Evolutionary conservation across 2,329 filamentous ascomycete genomes (phyloP).

Genomic region (Fusarium mangiferae): DNA sequence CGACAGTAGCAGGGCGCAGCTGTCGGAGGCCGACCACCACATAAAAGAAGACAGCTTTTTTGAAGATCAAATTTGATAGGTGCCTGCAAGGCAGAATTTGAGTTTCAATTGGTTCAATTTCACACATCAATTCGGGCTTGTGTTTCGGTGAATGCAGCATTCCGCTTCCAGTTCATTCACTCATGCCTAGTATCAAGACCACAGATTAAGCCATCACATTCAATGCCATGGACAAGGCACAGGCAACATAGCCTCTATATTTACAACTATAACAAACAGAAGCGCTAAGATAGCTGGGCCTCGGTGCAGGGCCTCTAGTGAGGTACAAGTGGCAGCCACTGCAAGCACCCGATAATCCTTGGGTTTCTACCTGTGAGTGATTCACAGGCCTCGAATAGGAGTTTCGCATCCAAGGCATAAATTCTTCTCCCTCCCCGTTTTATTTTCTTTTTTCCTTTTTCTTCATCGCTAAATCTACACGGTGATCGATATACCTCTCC

Average conservation of each 20-base stretch:
- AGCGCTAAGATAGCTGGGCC: neutral
- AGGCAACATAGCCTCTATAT: neutral
- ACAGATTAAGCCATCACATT: neutral
- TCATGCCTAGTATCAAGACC: neutral
- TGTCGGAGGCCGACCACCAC: neutral
- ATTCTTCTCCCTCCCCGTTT: neutral
- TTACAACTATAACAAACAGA: neutral
- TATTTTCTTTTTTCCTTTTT: neutral
- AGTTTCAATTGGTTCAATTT: neutral
- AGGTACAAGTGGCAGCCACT: neutral
- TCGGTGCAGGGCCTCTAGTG: neutral
- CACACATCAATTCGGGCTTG: rapidly evolving
- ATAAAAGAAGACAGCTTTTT: neutral
- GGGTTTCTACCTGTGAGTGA: neutral
- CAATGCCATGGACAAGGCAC: neutral
- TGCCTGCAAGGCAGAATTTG: neutral
- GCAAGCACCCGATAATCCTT: neutral
- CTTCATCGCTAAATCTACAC: neutral
- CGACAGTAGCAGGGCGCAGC: neutral
- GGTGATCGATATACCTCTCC: neutral
- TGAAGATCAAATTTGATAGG: neutral
- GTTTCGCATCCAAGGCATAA: neutral
- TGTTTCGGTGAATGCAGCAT: neutral
- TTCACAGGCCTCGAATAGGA: neutral
- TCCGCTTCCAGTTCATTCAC: neutral